Percentiles rank a stretch among this genome's conserved stretches.
phyloP scores from a whole-genome alignment of 2,329 filamentous ascomycete genomes.

The Exophiala sp. region DNA sequence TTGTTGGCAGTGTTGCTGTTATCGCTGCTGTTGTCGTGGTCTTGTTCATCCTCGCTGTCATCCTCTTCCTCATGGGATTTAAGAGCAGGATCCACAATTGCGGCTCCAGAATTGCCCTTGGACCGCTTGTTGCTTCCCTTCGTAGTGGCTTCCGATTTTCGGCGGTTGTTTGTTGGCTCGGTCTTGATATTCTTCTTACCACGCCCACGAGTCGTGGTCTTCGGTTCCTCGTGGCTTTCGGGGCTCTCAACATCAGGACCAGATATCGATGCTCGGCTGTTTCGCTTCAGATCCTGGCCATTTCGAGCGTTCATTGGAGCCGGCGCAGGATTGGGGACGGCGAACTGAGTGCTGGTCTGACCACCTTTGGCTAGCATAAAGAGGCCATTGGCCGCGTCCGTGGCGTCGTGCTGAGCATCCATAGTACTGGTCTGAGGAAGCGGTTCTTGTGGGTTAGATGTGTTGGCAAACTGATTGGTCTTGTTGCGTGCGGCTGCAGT shows the following conservation, averaged over 20 bases:
- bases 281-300: constrained; percentile 42
- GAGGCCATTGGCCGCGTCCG: constrained; percentile 89
- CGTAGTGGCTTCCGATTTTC: constrained; percentile 64
- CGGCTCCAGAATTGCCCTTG: constrained; percentile 52
- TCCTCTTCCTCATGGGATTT: constrained; percentile 50
- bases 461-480: constrained; percentile 43
- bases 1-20: constrained; percentile 88
- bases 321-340: constrained; percentile 46
- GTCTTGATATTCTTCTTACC: constrained; percentile 50
- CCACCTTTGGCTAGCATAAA: constrained; percentile 73
- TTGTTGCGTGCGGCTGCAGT: constrained; percentile 66
- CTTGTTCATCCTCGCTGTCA: constrained; percentile 41
- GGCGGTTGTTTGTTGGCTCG: constrained; percentile 56
- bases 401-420: constrained; percentile 75
- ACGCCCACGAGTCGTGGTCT: constrained; percentile 63
- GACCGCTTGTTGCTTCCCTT: constrained; percentile 70
- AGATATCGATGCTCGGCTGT: constrained; percentile 39
- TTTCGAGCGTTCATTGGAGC: neutral
- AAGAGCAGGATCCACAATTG: constrained; percentile 35
- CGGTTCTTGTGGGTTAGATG: constrained; percentile 40
- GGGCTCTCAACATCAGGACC: constrained; percentile 58
- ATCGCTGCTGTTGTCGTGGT: constrained; percentile 2
- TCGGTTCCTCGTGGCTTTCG: constrained; percentile 62
- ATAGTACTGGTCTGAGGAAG: constrained; percentile 36
- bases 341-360: constrained; percentile 52